Percentiles rank a stretch among this genome's conserved stretches.
Conservation (phyloP, 768 basidiomycete genomes). For the Russula ochroleuca region DNA sequence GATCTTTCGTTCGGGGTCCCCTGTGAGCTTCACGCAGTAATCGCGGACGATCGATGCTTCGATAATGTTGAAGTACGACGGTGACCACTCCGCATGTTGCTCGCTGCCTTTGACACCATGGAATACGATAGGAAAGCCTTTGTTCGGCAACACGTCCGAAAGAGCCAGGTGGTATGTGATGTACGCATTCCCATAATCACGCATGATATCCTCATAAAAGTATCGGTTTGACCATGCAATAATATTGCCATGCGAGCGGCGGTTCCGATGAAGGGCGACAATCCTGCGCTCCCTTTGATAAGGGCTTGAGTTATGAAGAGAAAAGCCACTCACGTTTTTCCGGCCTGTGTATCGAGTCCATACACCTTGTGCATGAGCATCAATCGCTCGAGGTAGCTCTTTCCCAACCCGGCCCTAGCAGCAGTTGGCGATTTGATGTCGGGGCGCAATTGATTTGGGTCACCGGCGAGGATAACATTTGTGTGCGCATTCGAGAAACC, state of each 20-base stretch:
- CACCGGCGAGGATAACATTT: conserved; percentile 39
- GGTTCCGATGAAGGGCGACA: conserved; percentile 22
- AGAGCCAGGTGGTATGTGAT: conserved; percentile 31
- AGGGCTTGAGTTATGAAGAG: not conserved
- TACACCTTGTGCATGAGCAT: conserved; percentile 35
- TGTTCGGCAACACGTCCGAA: conserved; percentile 33
- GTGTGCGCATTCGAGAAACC: conserved; percentile 34
- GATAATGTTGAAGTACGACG: conserved; percentile 40
- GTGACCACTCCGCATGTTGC: conserved; percentile 35
- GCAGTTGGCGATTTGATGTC: conserved; percentile 36
- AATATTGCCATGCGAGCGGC: conserved; percentile 37
- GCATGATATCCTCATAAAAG: conserved; percentile 38
- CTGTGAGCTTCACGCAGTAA: conserved; percentile 33
- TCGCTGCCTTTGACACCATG: conserved; percentile 37
- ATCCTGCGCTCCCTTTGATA: conserved; percentile 24
- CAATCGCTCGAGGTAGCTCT: conserved; percentile 38
- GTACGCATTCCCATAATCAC: conserved; percentile 30
- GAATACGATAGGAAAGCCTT: conserved; percentile 36
- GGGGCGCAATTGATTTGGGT: conserved; percentile 39
- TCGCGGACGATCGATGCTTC: conserved; percentile 37
- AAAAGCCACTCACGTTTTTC: conserved; percentile 33
- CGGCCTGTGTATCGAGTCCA: conserved; percentile 27
- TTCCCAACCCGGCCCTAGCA: conserved; percentile 30
- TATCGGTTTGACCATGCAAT: conserved; percentile 52
- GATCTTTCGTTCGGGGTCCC: conserved; percentile 32